Conservation (phyloP, 225 moss, liverwort and hornwort species). For the Sphagnum contortum region DNA sequence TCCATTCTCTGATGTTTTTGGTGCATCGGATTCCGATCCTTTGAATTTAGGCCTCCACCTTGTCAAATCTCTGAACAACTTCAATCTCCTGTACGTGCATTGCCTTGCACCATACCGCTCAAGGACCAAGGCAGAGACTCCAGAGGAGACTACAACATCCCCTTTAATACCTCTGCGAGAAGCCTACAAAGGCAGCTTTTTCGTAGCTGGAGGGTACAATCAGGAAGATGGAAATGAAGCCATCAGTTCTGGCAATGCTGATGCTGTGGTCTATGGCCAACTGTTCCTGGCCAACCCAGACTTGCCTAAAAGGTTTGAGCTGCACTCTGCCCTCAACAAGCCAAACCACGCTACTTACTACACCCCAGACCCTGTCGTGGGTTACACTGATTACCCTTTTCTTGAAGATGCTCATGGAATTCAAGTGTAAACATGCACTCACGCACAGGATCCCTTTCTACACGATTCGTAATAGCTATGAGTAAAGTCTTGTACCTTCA, state of each 20-base stretch:
- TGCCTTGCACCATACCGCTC: slow-evolving; percentile 36
- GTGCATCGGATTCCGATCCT: slow-evolving; percentile 3
- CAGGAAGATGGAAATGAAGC: slow-evolving; percentile 25
- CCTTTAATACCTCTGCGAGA: slow-evolving; percentile 25
- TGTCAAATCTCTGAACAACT: slow-evolving; percentile 13
- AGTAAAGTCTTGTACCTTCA: too few relatives aligned
- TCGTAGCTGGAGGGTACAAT: slow-evolving; percentile 30
- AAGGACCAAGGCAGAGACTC: neutral
- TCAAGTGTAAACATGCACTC: neutral
- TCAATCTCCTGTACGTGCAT: slow-evolving; percentile 25
- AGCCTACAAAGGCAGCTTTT: slow-evolving; percentile 21
- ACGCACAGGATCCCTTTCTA: too few relatives aligned
- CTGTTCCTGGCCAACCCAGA: slow-evolving; percentile 30
- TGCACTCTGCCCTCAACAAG: slow-evolving; percentile 12
- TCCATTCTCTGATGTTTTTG: slow-evolving; percentile 9
- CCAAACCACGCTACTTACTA: slow-evolving; percentile 14
- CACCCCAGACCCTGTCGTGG: slow-evolving; percentile 14
- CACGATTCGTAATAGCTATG: too few relatives aligned
- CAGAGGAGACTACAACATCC: slow-evolving; percentile 8
- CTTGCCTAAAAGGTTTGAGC: slow-evolving; percentile 17
- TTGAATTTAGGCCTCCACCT: slow-evolving; percentile 12
- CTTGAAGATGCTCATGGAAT: slow-evolving; percentile 1
- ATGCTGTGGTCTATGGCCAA: slow-evolving; percentile 14
- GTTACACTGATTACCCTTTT: slow-evolving; percentile 25
- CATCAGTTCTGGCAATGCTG: slow-evolving; percentile 15